phyloP scores from a whole-genome alignment of 2,329 filamentous ascomycete genomes.

The Colletotrichum somersetense region DNA sequence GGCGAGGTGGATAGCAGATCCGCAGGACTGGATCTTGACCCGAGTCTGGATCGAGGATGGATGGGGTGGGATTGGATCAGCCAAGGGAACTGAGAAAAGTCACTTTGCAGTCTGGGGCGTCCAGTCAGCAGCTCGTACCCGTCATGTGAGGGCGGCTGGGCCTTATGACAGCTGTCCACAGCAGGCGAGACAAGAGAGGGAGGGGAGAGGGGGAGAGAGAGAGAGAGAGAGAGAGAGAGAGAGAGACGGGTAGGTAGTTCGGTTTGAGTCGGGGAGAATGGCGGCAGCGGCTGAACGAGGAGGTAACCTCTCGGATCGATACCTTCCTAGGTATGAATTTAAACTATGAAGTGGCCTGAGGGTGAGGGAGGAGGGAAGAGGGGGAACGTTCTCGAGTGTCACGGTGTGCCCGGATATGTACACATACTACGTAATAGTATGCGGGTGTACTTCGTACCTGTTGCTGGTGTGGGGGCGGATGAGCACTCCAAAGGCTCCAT shows the following conservation, averaged over 20 bases:
- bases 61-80: conserved; percentile 2
- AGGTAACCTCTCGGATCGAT: conserved; percentile 1
- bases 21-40: conserved; percentile 18
- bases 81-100: conserved; percentile 19
- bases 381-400: conserved; percentile 2
- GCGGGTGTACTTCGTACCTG: not conserved
- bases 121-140: conserved; percentile 30
- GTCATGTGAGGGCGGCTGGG: conserved; percentile 37
- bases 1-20: conserved; percentile 10
- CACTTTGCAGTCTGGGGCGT: conserved; percentile 30
- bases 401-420: not conserved
- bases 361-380: not conserved
- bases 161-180: conserved; percentile 36
- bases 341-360: conserved; percentile 14
- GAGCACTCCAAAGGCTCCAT: not conserved
- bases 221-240: too few relatives aligned
- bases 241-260: too few relatives aligned
- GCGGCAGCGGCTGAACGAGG: not conserved
- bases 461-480: conserved; percentile 21
- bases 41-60: conserved; percentile 18
- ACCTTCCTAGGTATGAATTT: not conserved
- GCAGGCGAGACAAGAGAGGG: not conserved
- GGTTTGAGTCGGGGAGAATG: not conserved
- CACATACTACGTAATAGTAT: not conserved
- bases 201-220: not conserved